A percentile compares a stretch with the other conserved stretches of the same genome.
These are phyloP conservation scores for Neohortaea acidophila DNA, from an alignment of 495 filamentous ascomycete species.

Conservation along the genomic window DNA sequence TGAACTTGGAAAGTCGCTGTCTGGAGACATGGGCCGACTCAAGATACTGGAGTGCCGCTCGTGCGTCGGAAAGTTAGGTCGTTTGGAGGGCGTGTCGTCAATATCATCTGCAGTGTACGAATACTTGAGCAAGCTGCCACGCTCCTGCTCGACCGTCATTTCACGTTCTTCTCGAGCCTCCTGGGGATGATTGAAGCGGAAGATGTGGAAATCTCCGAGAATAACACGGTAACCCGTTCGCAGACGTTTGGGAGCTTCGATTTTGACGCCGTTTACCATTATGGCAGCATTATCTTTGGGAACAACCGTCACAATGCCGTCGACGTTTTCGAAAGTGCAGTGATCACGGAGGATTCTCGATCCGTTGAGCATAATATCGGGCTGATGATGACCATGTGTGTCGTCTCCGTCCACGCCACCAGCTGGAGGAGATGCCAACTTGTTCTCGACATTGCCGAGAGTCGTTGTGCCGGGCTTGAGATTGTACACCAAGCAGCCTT, in stretches of 20 bases:
- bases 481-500: conserved; percentile 96
- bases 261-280: conserved; percentile 91
- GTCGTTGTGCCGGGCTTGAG: conserved; percentile 88
- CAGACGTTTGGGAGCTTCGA: conserved; percentile 66
- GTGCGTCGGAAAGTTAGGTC: conserved; percentile 38
- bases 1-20: conserved; percentile 53
- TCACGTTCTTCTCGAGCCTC: conserved; percentile 88
- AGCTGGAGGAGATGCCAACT: conserved; percentile 30
- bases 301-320: conserved; percentile 78
- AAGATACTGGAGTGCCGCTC: conserved; percentile 43
- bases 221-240: conserved; percentile 91
- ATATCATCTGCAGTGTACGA: conserved; percentile 73
- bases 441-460: conserved; percentile 78
- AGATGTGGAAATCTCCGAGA: conserved; percentile 96
- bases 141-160: conserved; percentile 32
- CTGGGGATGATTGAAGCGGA: conserved; percentile 94
- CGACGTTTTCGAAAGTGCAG: conserved; percentile 82
- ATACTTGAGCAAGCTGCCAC: conserved; percentile 67
- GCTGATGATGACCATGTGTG: background rate
- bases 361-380: conserved; percentile 83
- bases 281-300: conserved; percentile 81
- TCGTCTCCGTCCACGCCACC: background rate
- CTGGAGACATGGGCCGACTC: conserved; percentile 49
- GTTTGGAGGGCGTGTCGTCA: conserved; percentile 46
- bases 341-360: conserved; percentile 84